phyloP scores from a whole-genome alignment of 768 basidiomycete genomes.

The Boletus sp. region DNA sequence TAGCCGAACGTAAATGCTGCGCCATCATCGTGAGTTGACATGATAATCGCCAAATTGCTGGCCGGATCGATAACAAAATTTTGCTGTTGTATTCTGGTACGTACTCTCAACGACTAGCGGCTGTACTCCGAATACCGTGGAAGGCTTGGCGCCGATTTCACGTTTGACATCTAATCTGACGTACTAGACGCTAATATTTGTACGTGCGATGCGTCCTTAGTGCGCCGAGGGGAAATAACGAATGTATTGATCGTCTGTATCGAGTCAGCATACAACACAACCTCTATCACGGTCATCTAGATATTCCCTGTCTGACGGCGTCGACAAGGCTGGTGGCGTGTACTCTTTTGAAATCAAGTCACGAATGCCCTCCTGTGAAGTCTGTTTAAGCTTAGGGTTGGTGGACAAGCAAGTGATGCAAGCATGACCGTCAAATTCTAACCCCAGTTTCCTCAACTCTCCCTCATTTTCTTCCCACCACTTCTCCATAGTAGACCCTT shows the following conservation, averaged over 20 bases:
- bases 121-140: neutral
- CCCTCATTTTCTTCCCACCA: conserved; percentile 34
- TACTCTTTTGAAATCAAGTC: conserved; percentile 11
- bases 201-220: neutral
- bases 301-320: conserved; percentile 7
- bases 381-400: conserved; percentile 13
- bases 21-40: too few relatives aligned
- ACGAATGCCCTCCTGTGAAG: conserved; percentile 18
- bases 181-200: neutral
- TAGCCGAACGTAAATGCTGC: too few relatives aligned
- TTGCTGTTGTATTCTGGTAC: neutral
- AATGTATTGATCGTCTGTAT: neutral
- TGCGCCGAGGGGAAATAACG: neutral
- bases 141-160: neutral
- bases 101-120: neutral
- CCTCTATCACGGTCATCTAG: neutral
- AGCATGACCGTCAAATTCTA: conserved; percentile 31
- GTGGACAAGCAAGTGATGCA: conserved; percentile 24
- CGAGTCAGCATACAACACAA: conserved; percentile 26
- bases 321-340: neutral
- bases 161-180: neutral
- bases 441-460: conserved; percentile 10
- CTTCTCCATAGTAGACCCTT: conserved; percentile 28
- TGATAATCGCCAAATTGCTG: neutral
- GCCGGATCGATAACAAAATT: neutral